Conservation (phyloP, 768 basidiomycete species). For the Ramaria rubella region DNA sequence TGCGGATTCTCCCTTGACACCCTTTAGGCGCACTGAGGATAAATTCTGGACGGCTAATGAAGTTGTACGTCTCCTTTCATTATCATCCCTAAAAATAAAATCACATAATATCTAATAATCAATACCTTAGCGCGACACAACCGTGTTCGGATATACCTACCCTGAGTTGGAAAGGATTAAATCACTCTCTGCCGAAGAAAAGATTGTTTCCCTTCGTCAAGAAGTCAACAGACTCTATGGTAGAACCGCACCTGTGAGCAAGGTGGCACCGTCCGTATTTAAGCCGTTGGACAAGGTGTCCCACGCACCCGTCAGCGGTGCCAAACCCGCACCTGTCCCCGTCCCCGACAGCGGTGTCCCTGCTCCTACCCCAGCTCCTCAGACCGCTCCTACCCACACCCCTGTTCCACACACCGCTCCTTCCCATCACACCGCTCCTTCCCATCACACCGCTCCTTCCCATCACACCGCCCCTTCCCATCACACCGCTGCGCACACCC, state of each 20-base stretch:
- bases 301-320: background rate
- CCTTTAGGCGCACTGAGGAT: slow-evolving; percentile 37
- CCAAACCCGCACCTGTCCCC: background rate
- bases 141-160: slow-evolving; percentile 40
- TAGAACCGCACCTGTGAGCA: background rate
- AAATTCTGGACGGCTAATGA: slow-evolving; percentile 36
- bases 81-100: background rate
- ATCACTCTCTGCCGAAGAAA: background rate
- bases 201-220: background rate
- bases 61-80: slow-evolving; percentile 10
- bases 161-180: slow-evolving; percentile 39
- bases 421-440: too few relatives aligned
- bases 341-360: background rate
- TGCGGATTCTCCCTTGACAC: slow-evolving; percentile 33
- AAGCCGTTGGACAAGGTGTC: background rate
- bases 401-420: background rate
- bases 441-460: too few relatives aligned
- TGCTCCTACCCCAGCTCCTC: too few relatives aligned
- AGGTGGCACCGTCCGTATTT: background rate
- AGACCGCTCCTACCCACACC: too few relatives aligned
- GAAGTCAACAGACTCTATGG: slow-evolving; percentile 3
- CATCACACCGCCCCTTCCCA: too few relatives aligned
- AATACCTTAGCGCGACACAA: slow-evolving; percentile 17
- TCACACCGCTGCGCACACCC: too few relatives aligned
- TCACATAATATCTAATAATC: background rate